Percentiles rank a stretch among this genome's conserved stretches.
Conservation (phyloP, 352 stramenopile species). For the Phytopythium boreale region DNA sequence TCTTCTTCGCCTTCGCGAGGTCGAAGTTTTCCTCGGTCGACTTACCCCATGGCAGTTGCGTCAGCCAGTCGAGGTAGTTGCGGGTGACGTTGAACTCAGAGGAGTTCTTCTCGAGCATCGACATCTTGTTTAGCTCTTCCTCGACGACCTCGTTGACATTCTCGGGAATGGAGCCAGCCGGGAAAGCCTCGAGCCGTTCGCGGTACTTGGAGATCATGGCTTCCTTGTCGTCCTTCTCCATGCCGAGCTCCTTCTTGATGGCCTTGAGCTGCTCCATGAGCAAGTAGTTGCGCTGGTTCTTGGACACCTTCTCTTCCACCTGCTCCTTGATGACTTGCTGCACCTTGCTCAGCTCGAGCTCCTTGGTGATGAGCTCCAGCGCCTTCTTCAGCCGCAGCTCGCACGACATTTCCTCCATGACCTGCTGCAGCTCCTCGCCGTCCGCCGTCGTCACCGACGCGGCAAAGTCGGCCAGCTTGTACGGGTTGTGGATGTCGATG, state of each 20-base stretch:
- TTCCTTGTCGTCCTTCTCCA: conserved; percentile 99
- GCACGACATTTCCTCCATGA: conserved; percentile 95
- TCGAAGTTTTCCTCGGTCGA: conserved; percentile 97
- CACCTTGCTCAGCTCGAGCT: conserved; percentile 94
- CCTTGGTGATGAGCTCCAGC: conserved; percentile 96
- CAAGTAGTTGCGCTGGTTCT: conserved; percentile 98
- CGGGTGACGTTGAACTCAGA: conserved; percentile 98
- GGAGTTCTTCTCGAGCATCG: conserved; percentile 97
- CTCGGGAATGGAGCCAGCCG: conserved; percentile 55
- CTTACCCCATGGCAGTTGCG: conserved; percentile 96
- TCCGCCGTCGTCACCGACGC: conserved; percentile 94
- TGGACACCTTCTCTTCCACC: conserved; percentile 90
- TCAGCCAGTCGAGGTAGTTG: conserved; percentile 99
- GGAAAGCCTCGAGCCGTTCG: conserved; percentile 75
- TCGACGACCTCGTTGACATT: conserved; percentile 94
- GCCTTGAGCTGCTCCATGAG: conserved; percentile 98
- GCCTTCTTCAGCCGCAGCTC: conserved; percentile 95
- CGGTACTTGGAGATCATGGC: conserved; percentile 96
- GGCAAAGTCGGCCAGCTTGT: conserved; percentile 98
- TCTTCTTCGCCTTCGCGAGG: conserved; percentile 88
- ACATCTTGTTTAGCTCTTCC: conserved; percentile 97
- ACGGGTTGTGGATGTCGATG: conserved; percentile 95
- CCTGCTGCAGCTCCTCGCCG: conserved; percentile 89
- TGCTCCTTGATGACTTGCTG: conserved; percentile 97
- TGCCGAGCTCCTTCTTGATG: conserved; percentile 99